A percentile compares a stretch with the other conserved stretches of the same genome.
phyloP scores from a whole-genome alignment of 2,329 filamentous ascomycete genomes.

The Botrytis aclada region DNA sequence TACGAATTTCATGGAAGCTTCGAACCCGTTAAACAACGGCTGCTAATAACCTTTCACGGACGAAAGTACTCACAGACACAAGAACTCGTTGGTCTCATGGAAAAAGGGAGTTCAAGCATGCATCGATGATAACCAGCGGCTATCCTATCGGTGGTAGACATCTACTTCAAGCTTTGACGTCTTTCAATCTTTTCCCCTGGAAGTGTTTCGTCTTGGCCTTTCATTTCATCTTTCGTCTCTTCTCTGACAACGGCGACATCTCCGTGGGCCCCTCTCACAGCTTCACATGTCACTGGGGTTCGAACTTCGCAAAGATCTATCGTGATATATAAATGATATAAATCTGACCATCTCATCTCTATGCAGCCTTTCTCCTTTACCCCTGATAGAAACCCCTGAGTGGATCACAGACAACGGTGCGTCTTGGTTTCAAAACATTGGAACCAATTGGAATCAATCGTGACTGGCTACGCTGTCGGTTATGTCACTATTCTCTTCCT shows the following conservation, averaged over 20 bases:
- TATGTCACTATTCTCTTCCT: neutral
- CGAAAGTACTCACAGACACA: neutral
- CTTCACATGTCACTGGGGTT: neutral
- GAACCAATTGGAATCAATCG: neutral
- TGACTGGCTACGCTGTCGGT: neutral
- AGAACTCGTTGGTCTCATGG: neutral
- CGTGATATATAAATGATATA: neutral
- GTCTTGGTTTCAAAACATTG: neutral
- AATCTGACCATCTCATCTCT: constrained; percentile 8
- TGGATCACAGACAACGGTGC: neutral
- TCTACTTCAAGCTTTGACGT: neutral
- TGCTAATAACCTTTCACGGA: neutral
- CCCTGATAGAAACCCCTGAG: constrained; percentile 11
- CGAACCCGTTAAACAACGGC: neutral
- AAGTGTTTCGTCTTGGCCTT: neutral
- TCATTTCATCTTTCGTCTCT: neutral
- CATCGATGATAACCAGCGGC: neutral
- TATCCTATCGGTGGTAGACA: neutral
- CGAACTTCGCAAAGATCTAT: constrained; percentile 2
- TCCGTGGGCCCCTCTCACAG: neutral
- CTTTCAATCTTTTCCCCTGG: neutral
- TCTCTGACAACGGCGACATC: neutral
- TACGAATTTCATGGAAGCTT: neutral
- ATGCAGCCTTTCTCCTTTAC: neutral
- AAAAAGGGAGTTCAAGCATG: neutral